Evolutionary conservation across 2,329 filamentous ascomycete species (phyloP), one percentile per base, ranked within the genome.

Genomic region (Aspergillaceae sp.): DNA sequence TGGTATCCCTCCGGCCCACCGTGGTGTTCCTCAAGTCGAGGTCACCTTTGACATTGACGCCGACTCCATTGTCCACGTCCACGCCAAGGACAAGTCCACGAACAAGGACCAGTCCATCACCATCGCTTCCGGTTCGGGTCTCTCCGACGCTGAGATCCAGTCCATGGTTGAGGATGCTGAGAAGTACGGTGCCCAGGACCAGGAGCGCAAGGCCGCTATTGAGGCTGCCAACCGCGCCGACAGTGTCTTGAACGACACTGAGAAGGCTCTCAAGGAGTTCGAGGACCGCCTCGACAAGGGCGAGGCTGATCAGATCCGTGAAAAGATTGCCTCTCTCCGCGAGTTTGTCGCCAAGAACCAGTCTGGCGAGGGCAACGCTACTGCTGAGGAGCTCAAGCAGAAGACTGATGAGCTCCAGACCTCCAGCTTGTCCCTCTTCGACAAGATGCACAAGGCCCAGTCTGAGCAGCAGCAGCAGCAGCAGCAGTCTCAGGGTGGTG

Each of bases 71-170:
- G 89, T 97, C 61, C 90, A 96, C 77, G 91, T 97, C 54, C 86
- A 92, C 71, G 91, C 91, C 71, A 95, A 94, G 80, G 91, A 97
- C 77, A 96, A 97, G 85, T 91, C 89, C 60, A 97, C 90, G 74
- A 87, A 88, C 83, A 97, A 96, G 84, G 91, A 97, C 69, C 91
- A 98, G 79, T 96, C 90, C 52, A 97, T 98, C 75, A 97, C 91
- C 68, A 95, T 98, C 69, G 90, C 91, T 47, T 96, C 90, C 49
- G 92, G 91, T 70, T 97, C 91, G 55, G 91, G 92, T 82, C 86
- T 97, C 48, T 95, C 88, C 41, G 90, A 98, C 52, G 72, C 78
- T 47, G 91, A 98, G 78, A 98, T 98, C 57, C 81, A 96, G 77
- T 84, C 82, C 75, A 97, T 98, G 92, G 90, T 98, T 66, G 79